A percentile compares a stretch with the other conserved stretches of the same genome.
phyloP scores from a whole-genome alignment of 495 filamentous ascomycete genomes.

The Aspergillus indologenus region DNA sequence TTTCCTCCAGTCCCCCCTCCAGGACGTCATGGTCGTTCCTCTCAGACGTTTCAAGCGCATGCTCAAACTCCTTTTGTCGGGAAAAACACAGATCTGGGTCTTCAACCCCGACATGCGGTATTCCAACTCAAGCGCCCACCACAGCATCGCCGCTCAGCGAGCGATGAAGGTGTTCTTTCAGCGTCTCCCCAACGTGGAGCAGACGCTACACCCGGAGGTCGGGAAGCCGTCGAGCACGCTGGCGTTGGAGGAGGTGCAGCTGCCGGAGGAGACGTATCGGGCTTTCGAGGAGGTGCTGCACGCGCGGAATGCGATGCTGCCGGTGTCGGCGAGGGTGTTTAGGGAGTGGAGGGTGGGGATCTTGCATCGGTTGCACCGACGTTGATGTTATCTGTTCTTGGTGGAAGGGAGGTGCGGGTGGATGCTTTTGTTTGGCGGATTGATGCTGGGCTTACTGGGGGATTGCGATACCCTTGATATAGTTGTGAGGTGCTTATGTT shows the following conservation, averaged over 20 bases:
- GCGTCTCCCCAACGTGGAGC: constrained; percentile 47
- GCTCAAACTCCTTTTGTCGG: too few species aligned
- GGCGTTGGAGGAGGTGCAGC: constrained; percentile 62
- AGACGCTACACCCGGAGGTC: constrained; percentile 50
- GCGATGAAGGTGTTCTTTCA: constrained; percentile 69
- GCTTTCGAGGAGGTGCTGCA: constrained; percentile 42
- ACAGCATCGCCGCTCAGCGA: constrained; percentile 35
- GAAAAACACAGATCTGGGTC: constrained; percentile 57
- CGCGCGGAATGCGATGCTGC: constrained; percentile 53
- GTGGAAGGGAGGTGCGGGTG: too few species aligned
- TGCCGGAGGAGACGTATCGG: constrained; percentile 50
- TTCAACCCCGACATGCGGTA: constrained; percentile 69
- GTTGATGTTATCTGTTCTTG: too few species aligned
- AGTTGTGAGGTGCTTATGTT: too few species aligned
- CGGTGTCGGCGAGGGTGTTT: constrained; percentile 53
- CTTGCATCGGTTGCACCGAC: constrained; percentile 45
- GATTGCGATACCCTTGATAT: too few species aligned
- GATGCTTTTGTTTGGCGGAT: too few species aligned
- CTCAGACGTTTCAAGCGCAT: too few species aligned
- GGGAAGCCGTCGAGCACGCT: constrained; percentile 34
- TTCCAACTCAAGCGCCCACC: constrained; percentile 43
- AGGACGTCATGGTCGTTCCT: too few species aligned
- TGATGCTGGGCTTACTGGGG: too few species aligned
- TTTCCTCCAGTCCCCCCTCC: too few species aligned
- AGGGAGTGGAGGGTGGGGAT: constrained; percentile 67